Evolutionary conservation across 1,139 yeast species (phyloP), one percentile per base, ranked within the genome.

Genomic region (Suhomyces kunorum): DNA sequence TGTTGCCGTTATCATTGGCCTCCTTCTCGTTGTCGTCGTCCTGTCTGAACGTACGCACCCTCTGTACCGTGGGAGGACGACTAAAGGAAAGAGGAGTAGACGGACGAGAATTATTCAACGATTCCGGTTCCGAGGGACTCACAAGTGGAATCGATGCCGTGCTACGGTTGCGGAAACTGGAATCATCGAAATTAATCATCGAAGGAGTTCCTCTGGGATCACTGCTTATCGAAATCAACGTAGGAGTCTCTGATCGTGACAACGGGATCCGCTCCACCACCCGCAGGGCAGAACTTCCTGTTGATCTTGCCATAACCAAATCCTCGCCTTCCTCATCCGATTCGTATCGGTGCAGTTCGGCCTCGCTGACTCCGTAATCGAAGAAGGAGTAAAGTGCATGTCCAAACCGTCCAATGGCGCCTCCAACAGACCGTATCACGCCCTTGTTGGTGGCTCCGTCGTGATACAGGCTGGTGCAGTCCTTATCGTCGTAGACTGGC

Each of bases 371-470:
- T 1, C 74, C 71, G 46, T 70, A 71, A 48, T 71, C 75, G 44
- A 72, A 71, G 45, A 72, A 71, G 15, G 72, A 67, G 45, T 61
- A 66, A 15, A 71, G 41, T 0, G 76, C 76, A 32, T 54, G 51
- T 4, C 64, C 63, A 12, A 68, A 42, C 25, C 36, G 53, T 2
- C 53, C 43, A 4, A 59, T 16, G 3, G 48, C 44, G 1, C 48
- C 37, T 5, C 54, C 53, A 1, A 57, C 28, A 1, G 53, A 43
- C 13, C 46, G 43, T 6, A 61, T 24, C 5, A 58, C 19, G 4
- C 63, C 56, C 2, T 34, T 39, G 8, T 41, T 44, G 13, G 51
- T 38, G 8, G 32, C 39, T 5, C 49, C 48, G 14, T 42, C 32
- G 1, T 59, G 54, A 32, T 51, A 48, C 2, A 54, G 42, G n/a